Evolutionary conservation across 2,329 filamentous ascomycete genomes (phyloP), one percentile per base, ranked within the genome.

Genomic region (Monilinia aucupariae): DNA sequence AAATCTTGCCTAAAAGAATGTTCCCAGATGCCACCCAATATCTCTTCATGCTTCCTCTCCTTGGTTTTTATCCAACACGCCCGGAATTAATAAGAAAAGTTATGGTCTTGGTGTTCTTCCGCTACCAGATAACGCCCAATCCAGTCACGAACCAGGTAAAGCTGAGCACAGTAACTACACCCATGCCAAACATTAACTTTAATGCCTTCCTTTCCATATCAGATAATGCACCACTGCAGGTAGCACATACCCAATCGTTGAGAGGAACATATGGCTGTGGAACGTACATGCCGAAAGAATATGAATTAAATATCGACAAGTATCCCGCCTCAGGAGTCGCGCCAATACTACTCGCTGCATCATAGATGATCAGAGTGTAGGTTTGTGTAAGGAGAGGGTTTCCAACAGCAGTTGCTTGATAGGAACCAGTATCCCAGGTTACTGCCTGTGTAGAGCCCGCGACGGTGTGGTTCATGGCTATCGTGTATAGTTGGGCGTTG

Each of bases 81-180:
- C 45, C 47, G 13, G 51, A 52, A 43, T 27, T 37, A 27, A n/a
- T 25, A 12, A 37, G 45, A 49, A 39, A 27, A 30, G 17, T 50
- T n/a, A 2, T 37, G 15, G 32, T 30, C 45, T 50, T n/a, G 32
- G 27, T 39, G n/a, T 41, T 25, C 52, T 55, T 15, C n/a, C 25
- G n/a, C 55, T 68, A 74, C 72, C 72, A 74, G 54, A 74, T 70
- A 8, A 74, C 67, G 22, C 70, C 69, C 32, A 65, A 58, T 2
- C 84, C 83, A 30, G 77, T 77, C 45, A 86, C 82, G 68, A 87
- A 87, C 84, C 84, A 87, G 37, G 84, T 86, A 67, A 87, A 87
- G 71, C 81, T 84, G 37, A 83, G 67, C 4, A 87, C 76, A 1
- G 84, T 86, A 50, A 85, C 71, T 39, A 81, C 55, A 68, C 80